A percentile compares a stretch with the other conserved stretches of the same genome.
phyloP scores from a whole-genome alignment of 208 protist species.

The Leishmania tropica region DNA sequence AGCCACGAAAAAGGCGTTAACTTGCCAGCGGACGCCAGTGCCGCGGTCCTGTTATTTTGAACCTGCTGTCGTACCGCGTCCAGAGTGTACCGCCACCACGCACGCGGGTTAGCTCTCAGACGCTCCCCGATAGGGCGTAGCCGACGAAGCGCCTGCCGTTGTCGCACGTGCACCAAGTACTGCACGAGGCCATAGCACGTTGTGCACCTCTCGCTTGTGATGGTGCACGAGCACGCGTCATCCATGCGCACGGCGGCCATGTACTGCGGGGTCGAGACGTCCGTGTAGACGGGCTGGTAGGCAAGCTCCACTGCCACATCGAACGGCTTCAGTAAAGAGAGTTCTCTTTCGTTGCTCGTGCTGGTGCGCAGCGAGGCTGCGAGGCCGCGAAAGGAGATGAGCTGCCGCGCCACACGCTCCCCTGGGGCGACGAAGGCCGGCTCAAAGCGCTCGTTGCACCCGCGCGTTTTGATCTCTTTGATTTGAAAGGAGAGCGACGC shows the following conservation, averaged over 20 bases:
- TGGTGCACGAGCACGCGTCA: slow-evolving; percentile 20
- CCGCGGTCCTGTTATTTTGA: slow-evolving; percentile 18
- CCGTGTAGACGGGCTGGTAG: slow-evolving; percentile 31
- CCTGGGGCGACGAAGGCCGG: slow-evolving; percentile 45
- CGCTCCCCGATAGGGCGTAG: slow-evolving; percentile 36
- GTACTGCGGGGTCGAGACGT: slow-evolving; percentile 27
- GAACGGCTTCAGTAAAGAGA: slow-evolving; percentile 25
- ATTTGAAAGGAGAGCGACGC: slow-evolving; percentile 39
- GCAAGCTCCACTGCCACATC: slow-evolving; percentile 21
- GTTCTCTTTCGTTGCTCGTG: neutral
- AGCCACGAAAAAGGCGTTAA: slow-evolving; percentile 50
- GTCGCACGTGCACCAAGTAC: slow-evolving; percentile 19
- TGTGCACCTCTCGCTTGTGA: slow-evolving; percentile 28
- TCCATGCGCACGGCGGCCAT: slow-evolving; percentile 33
- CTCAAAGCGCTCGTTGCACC: slow-evolving; percentile 61
- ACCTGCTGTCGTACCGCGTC: slow-evolving; percentile 44
- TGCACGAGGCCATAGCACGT: slow-evolving; percentile 24
- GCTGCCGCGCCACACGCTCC: slow-evolving; percentile 54
- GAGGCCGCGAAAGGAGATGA: slow-evolving; percentile 52
- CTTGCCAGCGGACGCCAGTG: slow-evolving; percentile 7
- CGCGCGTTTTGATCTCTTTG: slow-evolving; percentile 44
- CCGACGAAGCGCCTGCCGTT: slow-evolving; percentile 37
- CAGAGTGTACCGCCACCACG: slow-evolving; percentile 75
- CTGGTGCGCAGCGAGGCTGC: slow-evolving; percentile 27
- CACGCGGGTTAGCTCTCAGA: slow-evolving; percentile 39